phyloP scores from a whole-genome alignment of 352 stramenopile genomes.

The Sclerospora graminicola region DNA sequence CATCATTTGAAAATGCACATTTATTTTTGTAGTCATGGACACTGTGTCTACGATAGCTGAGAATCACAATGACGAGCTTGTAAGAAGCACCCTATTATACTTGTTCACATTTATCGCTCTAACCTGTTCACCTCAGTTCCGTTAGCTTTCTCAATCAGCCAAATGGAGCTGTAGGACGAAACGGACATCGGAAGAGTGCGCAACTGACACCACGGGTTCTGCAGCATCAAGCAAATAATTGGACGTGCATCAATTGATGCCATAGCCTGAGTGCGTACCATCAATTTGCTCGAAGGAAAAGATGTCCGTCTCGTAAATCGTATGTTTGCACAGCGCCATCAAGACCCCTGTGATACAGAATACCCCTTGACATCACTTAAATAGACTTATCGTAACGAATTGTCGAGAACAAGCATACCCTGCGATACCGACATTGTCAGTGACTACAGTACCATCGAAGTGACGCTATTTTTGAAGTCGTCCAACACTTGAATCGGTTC shows the following conservation, averaged over 20 bases:
- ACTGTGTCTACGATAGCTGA: conserved; percentile 52
- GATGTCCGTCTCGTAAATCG: conserved; percentile 57
- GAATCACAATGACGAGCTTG: conserved; percentile 1
- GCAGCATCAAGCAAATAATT: background rate
- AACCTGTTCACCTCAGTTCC: conserved; percentile 68
- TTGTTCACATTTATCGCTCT: background rate
- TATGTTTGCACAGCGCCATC: conserved; percentile 80
- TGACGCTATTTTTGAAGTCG: conserved; percentile 86
- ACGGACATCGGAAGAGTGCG: conserved; percentile 56
- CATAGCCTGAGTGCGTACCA: conserved; percentile 15
- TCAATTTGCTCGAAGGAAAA: conserved; percentile 71
- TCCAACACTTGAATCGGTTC: conserved; percentile 81
- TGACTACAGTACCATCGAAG: conserved; percentile 65
- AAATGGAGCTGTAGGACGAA: conserved; percentile 72
- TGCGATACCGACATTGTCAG: conserved; percentile 70
- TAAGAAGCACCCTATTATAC: background rate
- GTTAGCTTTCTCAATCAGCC: conserved; percentile 58
- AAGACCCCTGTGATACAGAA: conserved; percentile 41
- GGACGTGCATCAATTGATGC: background rate
- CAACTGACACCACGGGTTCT: conserved; percentile 73
- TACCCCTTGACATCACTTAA: background rate
- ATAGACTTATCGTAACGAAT: background rate
- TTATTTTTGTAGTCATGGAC: conserved; percentile 62
- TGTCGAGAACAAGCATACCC: conserved; percentile 22
- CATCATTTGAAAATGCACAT: conserved; percentile 54